Conservation (phyloP, 208 protist genomes). For the Acanthamoeba healyi region DNA sequence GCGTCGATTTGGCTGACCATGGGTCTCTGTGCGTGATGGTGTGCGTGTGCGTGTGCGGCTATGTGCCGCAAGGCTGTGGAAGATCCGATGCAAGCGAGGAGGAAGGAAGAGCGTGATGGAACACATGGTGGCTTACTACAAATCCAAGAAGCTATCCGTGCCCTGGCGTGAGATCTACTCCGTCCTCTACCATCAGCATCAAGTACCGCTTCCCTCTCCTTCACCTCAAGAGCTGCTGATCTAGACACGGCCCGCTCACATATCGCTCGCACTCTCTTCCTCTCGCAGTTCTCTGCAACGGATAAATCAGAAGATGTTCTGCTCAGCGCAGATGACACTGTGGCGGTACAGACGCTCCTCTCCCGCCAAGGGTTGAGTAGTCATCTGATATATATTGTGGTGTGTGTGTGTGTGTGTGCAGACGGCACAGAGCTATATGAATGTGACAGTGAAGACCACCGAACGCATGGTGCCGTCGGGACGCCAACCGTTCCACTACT, state of each 20-base stretch:
- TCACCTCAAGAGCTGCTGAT: no score
- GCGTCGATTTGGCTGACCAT: no score
- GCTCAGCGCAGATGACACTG: not conserved
- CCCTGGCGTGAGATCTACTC: not conserved
- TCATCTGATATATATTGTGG: not conserved
- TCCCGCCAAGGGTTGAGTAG: not conserved
- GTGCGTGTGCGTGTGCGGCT: not conserved
- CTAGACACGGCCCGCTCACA: not conserved
- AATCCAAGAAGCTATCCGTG: not conserved
- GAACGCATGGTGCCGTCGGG: not conserved
- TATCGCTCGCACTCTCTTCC: not conserved
- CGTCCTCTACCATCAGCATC: not conserved
- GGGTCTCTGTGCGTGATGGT: not conserved
- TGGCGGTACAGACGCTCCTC: not conserved
- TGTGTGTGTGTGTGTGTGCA: not conserved
- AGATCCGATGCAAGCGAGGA: not conserved
- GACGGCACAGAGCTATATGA: not conserved
- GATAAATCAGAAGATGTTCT: not conserved
- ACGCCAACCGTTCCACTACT: conserved; percentile 20
- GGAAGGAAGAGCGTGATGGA: not conserved
- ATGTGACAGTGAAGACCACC: not conserved
- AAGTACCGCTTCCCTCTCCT: not conserved
- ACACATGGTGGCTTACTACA: not conserved
- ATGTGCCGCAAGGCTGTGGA: not conserved
- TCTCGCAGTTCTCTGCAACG: not conserved